Base-by-base conservation (phyloP, 2,329 filamentous ascomycete species). In the Sporothrix globosa region DNA sequence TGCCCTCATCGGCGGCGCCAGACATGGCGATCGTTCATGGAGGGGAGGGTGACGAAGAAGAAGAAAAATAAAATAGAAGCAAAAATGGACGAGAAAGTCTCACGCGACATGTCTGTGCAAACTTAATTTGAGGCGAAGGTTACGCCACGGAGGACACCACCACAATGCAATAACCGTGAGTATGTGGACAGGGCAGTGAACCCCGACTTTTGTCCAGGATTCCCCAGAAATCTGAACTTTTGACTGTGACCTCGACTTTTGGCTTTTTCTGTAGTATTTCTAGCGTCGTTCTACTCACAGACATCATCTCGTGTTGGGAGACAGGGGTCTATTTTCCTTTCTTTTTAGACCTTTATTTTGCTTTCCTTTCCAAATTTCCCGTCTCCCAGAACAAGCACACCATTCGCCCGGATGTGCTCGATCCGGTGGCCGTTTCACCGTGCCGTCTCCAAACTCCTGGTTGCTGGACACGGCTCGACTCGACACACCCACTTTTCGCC, bases 201-300 rank as follows among this genome's bases (percentile, higher is more conserved):
- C 56, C 19, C 19, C 34, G 56, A 60, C 34, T 7, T 14, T 9
- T n/a, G 46, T 10, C 66, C 11, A 34, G 66, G 67, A 60, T 68
- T 68, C 56, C 67, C 67, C 67, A 68, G 41, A 39, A 56, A 56
- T 68, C 66, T 68, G 53, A 68, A 68, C 44, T 60, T 30, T 14
- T 46, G 19, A n/a, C 3, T 44, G 34, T 9, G 34, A 34, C 34
- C 9, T 34, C 9, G 34, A 34, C 34, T 34, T 34, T 34, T 4
- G 34, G 9, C 34, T 34, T 63, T 3, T 50, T 68, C 27, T 27
- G 34, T 68, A 21, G 50, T 34, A 34, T 58, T 56, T 63, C 41
- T 46, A 27, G 41, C 27, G n/a, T 21, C 41, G 1, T 19, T 46
- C 30, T 34, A 4, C 56, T 41, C 56, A 60, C 58, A 63, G 52